Conservation (phyloP, 2,329 filamentous ascomycete genomes). For the Kalmusia sp. region DNA sequence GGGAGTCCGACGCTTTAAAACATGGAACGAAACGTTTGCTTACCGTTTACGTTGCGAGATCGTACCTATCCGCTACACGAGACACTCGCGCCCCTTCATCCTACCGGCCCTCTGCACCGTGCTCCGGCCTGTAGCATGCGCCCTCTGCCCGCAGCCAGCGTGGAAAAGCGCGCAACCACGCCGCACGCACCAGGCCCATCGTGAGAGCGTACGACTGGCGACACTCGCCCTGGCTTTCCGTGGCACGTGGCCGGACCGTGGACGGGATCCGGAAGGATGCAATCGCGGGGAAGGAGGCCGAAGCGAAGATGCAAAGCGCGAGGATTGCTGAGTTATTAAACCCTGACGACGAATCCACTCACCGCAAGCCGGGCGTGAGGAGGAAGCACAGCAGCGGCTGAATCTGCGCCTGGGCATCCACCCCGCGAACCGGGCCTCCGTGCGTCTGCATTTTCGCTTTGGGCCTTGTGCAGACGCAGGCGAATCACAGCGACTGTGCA, state of each 20-base stretch:
- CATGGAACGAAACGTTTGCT: slow-evolving; percentile 6
- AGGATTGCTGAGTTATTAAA: too few relatives aligned
- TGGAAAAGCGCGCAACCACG: not conserved
- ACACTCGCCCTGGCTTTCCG: not conserved
- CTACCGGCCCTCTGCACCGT: not conserved
- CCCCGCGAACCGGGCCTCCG: slow-evolving; percentile 1
- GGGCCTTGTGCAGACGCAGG: not conserved
- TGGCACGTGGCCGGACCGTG: not conserved
- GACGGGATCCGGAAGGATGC: slow-evolving; percentile 1
- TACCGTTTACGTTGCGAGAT: slow-evolving; percentile 1
- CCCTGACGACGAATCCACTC: not conserved
- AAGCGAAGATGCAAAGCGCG: not conserved
- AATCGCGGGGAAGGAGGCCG: not conserved
- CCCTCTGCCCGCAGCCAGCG: too few relatives aligned
- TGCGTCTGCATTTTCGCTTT: not conserved
- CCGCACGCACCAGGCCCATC: not conserved
- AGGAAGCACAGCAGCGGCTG: not conserved
- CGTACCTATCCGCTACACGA: not conserved
- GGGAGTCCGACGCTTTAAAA: slow-evolving; percentile 4
- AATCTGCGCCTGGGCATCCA: not conserved
- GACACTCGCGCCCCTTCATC: not conserved
- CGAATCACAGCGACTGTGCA: slow-evolving; percentile 6
- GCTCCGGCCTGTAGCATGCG: not conserved
- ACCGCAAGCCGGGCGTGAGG: not conserved
- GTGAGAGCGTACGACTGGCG: slow-evolving; percentile 1